Conservation (phyloP, 1,284 basidiomycete genomes). For the Xanthoconium separans region DNA sequence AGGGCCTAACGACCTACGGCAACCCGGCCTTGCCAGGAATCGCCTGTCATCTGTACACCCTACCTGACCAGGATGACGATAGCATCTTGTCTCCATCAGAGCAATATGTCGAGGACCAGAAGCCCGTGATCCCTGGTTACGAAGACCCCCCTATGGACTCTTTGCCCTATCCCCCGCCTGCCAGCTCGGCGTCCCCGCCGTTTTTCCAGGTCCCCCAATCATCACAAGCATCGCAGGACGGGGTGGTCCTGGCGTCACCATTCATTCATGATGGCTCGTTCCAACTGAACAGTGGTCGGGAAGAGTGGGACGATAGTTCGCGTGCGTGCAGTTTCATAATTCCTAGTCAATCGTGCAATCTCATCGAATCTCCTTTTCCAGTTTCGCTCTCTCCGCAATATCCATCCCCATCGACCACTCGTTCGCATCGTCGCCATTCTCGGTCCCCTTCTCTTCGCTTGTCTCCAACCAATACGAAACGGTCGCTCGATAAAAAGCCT, state of each 20-base stretch:
- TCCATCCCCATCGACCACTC: constrained; percentile 13
- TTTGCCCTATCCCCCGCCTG: constrained; percentile 28
- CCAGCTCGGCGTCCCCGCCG: constrained; percentile 17
- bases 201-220: constrained; percentile 17
- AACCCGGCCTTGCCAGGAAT: constrained; percentile 13
- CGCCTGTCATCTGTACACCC: constrained; percentile 20
- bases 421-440: constrained; percentile 21
- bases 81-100: background rate
- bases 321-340: background rate
- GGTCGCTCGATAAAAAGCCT: constrained; percentile 44
- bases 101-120: constrained; percentile 12
- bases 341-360: constrained; percentile 19
- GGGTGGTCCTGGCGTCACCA: constrained; percentile 7
- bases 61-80: constrained; percentile 17
- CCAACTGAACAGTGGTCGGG: constrained; percentile 1
- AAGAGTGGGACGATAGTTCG: constrained; percentile 24
- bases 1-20: constrained; percentile 16
- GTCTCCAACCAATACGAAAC: constrained; percentile 23
- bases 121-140: constrained; percentile 1
- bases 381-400: constrained; percentile 16
- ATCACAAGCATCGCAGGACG: constrained; percentile 17
- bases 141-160: constrained; percentile 32
- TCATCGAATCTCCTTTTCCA: constrained; percentile 11
- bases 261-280: constrained; percentile 17
- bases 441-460: constrained; percentile 22